phyloP scores from a whole-genome alignment of 2,329 filamentous ascomycete genomes.

The Intubia oerlemansii region DNA sequence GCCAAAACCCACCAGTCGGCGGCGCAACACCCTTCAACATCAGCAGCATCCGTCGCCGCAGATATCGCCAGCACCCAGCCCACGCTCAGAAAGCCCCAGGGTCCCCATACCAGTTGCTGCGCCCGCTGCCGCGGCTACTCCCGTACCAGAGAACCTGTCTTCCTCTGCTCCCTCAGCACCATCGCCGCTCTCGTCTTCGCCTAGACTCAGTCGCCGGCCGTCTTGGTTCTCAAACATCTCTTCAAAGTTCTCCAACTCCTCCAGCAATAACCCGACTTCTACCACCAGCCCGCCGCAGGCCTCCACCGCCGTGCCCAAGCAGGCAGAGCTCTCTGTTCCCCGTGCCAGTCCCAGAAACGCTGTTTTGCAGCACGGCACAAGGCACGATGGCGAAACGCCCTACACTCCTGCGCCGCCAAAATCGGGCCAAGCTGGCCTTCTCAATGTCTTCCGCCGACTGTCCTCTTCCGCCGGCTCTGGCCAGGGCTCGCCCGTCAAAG shows the following conservation, averaged over 20 bases:
- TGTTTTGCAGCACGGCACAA: slow-evolving; percentile 33
- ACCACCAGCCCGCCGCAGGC: slow-evolving; percentile 15
- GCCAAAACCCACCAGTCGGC: slow-evolving; percentile 9
- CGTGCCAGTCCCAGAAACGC: slow-evolving; percentile 31
- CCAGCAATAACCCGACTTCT: too few species aligned
- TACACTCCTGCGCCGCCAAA: slow-evolving; percentile 59
- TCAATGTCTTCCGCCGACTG: slow-evolving; percentile 64
- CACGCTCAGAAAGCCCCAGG: not conserved
- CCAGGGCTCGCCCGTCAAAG: slow-evolving; percentile 23
- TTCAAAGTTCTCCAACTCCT: slow-evolving; percentile 59
- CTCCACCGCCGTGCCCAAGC: slow-evolving; percentile 14
- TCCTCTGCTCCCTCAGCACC: slow-evolving; percentile 1
- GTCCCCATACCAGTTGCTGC: not conserved
- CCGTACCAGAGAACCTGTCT: too few species aligned
- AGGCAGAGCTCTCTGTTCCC: slow-evolving; percentile 23
- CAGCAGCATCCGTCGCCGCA: too few species aligned
- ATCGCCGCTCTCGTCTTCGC: slow-evolving; percentile 8
- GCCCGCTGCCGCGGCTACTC: not conserved
- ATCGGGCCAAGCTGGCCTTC: slow-evolving; percentile 41
- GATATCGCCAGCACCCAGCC: not conserved
- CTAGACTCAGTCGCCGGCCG: slow-evolving; percentile 40
- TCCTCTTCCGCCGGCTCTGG: slow-evolving; percentile 35
- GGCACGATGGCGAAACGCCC: slow-evolving; percentile 37
- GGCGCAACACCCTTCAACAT: slow-evolving; percentile 11
- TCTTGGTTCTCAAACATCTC: slow-evolving; percentile 92